Conservation (phyloP, 495 filamentous ascomycete species). For the Penicillium goetzii region DNA sequence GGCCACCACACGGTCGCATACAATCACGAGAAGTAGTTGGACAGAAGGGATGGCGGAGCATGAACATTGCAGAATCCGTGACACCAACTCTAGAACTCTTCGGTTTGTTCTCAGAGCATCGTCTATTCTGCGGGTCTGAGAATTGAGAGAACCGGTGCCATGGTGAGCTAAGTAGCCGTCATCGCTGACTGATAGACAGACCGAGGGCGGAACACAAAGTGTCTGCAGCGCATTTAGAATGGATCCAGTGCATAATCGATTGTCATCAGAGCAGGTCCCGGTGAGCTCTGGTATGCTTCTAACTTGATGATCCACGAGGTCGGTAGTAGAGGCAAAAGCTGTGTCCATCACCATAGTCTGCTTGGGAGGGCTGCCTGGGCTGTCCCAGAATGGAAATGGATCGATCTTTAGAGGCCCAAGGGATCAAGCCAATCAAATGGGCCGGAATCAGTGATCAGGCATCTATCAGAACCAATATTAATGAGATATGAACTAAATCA, state of each 20-base stretch:
- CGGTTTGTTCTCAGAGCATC: slow-evolving; percentile 11
- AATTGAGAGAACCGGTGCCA: not conserved
- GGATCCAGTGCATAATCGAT: slow-evolving; percentile 1
- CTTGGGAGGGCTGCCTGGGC: not conserved
- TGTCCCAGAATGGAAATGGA: not conserved
- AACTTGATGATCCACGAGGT: not conserved
- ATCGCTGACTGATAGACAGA: slow-evolving; percentile 6
- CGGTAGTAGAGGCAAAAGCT: not conserved
- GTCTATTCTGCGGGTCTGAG: slow-evolving; percentile 11
- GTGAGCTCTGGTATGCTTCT: not conserved
- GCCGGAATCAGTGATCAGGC: not conserved
- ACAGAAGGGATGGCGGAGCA: not conserved
- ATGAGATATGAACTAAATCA: not conserved
- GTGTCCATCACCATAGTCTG: not conserved
- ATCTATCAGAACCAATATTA: not conserved
- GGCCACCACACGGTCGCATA: slow-evolving; percentile 3
- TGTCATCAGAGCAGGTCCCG: not conserved
- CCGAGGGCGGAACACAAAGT: slow-evolving; percentile 9
- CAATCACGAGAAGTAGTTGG: slow-evolving; percentile 4
- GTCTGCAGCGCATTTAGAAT: not conserved
- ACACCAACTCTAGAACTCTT: not conserved
- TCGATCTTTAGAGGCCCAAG: not conserved
- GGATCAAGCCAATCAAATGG: not conserved
- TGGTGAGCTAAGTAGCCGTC: not conserved
- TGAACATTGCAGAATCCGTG: not conserved